These are phyloP conservation scores for Hygrophorus pudorinus DNA, from an alignment of 768 basidiomycete genomes.

Conservation along the genomic window DNA sequence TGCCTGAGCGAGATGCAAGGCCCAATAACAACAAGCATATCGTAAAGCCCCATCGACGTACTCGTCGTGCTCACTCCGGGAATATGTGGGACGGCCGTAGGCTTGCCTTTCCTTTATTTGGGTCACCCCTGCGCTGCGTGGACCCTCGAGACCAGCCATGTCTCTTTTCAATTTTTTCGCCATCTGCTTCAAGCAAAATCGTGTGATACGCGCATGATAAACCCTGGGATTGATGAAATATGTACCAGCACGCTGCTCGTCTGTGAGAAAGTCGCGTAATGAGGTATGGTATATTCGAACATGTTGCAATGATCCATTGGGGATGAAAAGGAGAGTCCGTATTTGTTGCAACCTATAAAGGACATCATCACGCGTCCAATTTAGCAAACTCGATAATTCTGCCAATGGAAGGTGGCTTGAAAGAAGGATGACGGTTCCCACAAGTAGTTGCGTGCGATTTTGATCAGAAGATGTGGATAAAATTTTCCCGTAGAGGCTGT, in stretches of 20 bases:
- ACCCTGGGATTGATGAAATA: conserved; percentile 1
- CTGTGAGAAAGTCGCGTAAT: conserved; percentile 24
- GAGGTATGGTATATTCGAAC: conserved; percentile 19
- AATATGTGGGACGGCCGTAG: background rate
- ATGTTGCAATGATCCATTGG: too few relatives aligned
- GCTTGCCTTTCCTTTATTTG: background rate
- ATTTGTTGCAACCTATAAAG: too few relatives aligned
- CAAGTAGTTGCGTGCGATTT: too few relatives aligned
- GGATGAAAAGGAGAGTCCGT: too few relatives aligned
- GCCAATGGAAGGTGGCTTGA: too few relatives aligned
- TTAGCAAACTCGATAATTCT: too few relatives aligned
- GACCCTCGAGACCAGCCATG: conserved; percentile 4
- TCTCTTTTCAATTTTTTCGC: conserved; percentile 1
- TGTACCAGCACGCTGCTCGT: background rate
- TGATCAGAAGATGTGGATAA: too few relatives aligned
- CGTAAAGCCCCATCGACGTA: conserved; percentile 3
- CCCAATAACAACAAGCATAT: conserved; percentile 12
- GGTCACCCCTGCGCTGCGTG: background rate
- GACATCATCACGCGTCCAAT: too few relatives aligned
- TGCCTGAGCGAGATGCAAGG: conserved; percentile 5
- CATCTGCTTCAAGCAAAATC: conserved; percentile 7
- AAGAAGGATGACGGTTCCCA: too few relatives aligned
- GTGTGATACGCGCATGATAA: conserved; percentile 6
- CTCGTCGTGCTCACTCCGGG: background rate
- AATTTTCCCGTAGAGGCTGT: too few relatives aligned